Percentiles rank a stretch among this genome's conserved stretches.
phyloP scores from a whole-genome alignment of 139 green algal species.

The Tetradesmus lagerheimii region DNA sequence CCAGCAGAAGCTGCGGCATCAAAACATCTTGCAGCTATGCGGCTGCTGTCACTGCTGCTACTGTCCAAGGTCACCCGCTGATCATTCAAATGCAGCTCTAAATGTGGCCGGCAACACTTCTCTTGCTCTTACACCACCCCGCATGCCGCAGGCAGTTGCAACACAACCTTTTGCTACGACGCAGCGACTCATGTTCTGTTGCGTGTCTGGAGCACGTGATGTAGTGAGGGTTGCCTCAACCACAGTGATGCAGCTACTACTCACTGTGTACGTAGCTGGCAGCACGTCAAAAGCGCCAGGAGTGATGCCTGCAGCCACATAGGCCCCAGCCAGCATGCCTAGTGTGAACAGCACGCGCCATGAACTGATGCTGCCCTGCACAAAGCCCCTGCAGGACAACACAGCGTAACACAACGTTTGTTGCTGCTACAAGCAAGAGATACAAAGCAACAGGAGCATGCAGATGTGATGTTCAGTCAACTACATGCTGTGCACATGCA shows the following conservation, averaged over 20 bases:
- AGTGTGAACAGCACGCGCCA: conserved; percentile 54
- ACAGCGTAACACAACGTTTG: not conserved
- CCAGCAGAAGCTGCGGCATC: not conserved
- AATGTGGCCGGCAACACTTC: not conserved
- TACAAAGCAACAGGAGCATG: not conserved
- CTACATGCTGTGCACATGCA: not conserved
- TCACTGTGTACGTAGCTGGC: conserved; percentile 56
- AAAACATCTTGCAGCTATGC: not conserved
- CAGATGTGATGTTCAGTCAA: not conserved
- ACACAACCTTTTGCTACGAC: too few relatives aligned
- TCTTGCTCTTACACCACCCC: not conserved
- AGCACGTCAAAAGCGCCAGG: conserved; percentile 52
- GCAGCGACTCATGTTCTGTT: too few relatives aligned
- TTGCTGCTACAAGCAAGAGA: not conserved
- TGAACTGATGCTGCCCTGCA: conserved; percentile 22
- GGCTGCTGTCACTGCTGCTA: not conserved
- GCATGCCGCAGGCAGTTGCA: too few relatives aligned
- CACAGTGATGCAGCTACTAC: too few relatives aligned
- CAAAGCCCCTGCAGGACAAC: not conserved
- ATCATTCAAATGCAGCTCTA: not conserved
- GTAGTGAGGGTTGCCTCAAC: too few relatives aligned
- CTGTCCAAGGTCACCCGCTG: not conserved
- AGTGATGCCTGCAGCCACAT: conserved; percentile 1
- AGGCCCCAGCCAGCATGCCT: conserved; percentile 39
- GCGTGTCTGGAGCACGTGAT: too few relatives aligned